A percentile compares a stretch with the other conserved stretches of the same genome.
Evolutionary conservation across 495 filamentous ascomycete species (phyloP).

Genomic region (Polyplosphaeria fusca): DNA sequence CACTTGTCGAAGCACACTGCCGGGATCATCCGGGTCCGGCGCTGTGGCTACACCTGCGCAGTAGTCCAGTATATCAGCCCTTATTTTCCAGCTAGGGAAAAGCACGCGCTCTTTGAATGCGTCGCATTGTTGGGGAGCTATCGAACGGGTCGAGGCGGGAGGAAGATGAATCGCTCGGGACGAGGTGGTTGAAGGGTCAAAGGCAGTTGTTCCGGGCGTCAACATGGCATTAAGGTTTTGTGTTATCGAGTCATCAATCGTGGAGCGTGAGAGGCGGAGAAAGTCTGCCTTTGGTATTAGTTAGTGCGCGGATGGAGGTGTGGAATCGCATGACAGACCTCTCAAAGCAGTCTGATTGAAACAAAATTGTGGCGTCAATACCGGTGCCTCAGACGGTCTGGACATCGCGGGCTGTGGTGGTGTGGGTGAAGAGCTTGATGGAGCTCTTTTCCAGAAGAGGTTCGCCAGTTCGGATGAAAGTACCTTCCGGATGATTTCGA

Average conservation of each 20-base stretch:
- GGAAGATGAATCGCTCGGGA: constrained; percentile 50
- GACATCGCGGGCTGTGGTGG: constrained; percentile 52
- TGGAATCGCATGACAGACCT: constrained; percentile 54
- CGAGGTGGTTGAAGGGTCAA: constrained; percentile 76
- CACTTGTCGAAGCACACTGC: constrained; percentile 62
- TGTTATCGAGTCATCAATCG: constrained; percentile 88
- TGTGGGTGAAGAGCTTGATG: constrained; percentile 6
- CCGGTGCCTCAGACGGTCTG: constrained; percentile 55
- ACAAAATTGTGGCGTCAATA: constrained; percentile 84
- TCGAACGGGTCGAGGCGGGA: constrained; percentile 42
- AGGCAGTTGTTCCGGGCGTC: constrained; percentile 66
- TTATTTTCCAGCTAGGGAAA: constrained; percentile 82
- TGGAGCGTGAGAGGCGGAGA: constrained; percentile 77
- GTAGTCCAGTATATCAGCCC: constrained; percentile 84
- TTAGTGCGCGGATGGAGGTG: constrained; percentile 10
- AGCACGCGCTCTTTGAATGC: constrained; percentile 75
- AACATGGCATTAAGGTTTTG: constrained; percentile 90
- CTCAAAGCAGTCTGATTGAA: constrained; percentile 80
- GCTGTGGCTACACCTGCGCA: constrained; percentile 85
- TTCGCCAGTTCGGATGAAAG: constrained; percentile 30
- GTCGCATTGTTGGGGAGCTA: constrained; percentile 61
- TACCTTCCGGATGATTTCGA: no score
- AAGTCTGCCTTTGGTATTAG: constrained; percentile 64
- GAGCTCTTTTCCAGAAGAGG: constrained; percentile 35
- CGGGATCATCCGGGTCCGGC: constrained; percentile 86